A percentile compares a stretch with the other conserved stretches of the same genome.
Evolutionary conservation across 2,329 filamentous ascomycete species (phyloP).

Genomic region (Ascochyta viciae-villosae): DNA sequence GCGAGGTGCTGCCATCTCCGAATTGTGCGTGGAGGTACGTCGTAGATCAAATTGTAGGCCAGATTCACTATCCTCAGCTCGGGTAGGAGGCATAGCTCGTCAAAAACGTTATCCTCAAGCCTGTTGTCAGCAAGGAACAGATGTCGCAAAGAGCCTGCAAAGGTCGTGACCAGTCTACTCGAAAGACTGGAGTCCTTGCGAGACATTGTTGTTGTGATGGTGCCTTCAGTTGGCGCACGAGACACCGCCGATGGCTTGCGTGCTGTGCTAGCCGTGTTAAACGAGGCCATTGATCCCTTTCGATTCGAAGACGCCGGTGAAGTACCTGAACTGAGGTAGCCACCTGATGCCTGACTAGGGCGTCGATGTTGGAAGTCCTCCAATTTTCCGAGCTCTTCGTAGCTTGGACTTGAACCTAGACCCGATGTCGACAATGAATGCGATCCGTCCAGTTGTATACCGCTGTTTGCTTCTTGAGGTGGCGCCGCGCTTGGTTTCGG

Average conservation of each 20-base stretch:
- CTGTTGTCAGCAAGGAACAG: constrained; percentile 93
- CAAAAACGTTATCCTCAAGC: constrained; percentile 92
- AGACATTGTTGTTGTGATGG: constrained; percentile 63
- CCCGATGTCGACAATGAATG: constrained; percentile 55
- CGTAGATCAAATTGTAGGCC: constrained; percentile 92
- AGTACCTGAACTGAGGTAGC: constrained; percentile 75
- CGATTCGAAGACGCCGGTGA: constrained; percentile 71
- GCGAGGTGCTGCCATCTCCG: constrained; percentile 88
- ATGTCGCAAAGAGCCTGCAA: constrained; percentile 83
- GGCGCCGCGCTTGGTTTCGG: constrained; percentile 82
- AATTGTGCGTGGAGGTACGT: constrained; percentile 88
- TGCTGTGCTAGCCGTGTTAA: constrained; percentile 57
- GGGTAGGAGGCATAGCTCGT: constrained; percentile 81
- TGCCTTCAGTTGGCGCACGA: constrained; percentile 65
- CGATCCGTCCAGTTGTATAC: constrained; percentile 50
- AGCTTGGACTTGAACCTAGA: constrained; percentile 66
- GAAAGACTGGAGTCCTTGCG: constrained; percentile 92
- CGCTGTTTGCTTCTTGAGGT: constrained; percentile 53
- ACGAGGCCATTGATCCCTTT: constrained; percentile 85
- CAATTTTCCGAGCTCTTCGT: constrained; percentile 75
- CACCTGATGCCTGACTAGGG: constrained; percentile 84
- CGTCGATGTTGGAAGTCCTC: constrained; percentile 71
- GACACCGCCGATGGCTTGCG: constrained; percentile 86
- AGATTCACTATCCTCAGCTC: constrained; percentile 90
- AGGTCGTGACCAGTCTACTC: constrained; percentile 80